Base-by-base conservation (phyloP, 2,329 filamentous ascomycete species). In the Talaromyces funiculosus region DNA sequence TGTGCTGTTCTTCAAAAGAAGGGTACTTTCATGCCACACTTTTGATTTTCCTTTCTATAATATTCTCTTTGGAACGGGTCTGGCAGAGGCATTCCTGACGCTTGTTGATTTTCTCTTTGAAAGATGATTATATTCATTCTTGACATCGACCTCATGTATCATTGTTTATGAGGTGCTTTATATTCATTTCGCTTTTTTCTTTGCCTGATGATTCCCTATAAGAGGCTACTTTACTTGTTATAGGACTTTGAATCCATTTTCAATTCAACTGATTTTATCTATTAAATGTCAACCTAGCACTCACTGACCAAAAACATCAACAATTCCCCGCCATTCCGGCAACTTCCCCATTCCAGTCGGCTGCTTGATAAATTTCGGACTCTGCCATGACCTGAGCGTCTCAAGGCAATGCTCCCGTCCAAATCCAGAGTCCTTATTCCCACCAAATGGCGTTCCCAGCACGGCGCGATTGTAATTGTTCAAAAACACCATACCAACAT, bases 201-300 rank as follows among this genome's bases (percentile, higher is more conserved):
- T 37, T 54, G 10, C 8, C 9, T 40, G 51, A 54, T n/a, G 49
- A 53, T 53, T 53, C 35, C 51, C 51, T 5, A 40, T 40, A 29
- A 54, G 51, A 54, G 51, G 47, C 47, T 51, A 54, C 51, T 54
- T 54, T 54, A 51, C 47, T 54, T 54, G n/a, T 54, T 54, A 26
- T 54, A 54, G 51, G 51, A 54, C 38, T 54, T 20, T 24, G 24
- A 54, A 26, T 40, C 12, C 3, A 18, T 53, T 12, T 37, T 20
- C 22, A 35, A 24, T 38, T 26, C 43, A 14, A n/a, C 24, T 20
- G n/a, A 42, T 10, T n/a, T 16, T 14, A 43, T 12, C 3, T 40
- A 22, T 5, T 43, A 45, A 14, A 3, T 14, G 9, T 33, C 31
- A 33, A 33, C 8, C 12, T 47, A 47, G 14, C 24, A 45, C 26